These are phyloP conservation scores for Microbotryomycetes sp. DNA, from an alignment of 1,284 basidiomycete genomes.

Conservation along the genomic window DNA sequence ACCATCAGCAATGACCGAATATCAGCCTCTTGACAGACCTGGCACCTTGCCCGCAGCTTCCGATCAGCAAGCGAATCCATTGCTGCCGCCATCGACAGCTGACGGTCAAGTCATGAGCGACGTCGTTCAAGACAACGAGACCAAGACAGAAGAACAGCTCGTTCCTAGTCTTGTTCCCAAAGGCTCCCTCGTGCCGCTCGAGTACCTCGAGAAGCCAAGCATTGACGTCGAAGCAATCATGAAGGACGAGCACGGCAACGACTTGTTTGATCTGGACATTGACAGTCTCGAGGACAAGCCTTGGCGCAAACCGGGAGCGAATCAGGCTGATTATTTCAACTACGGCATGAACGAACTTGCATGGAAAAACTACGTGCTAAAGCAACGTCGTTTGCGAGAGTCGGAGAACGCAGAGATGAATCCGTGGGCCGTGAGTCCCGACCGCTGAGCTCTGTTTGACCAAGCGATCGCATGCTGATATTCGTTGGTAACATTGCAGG, in stretches of 20 bases:
- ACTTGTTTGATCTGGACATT: conserved; percentile 77
- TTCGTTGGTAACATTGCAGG: background rate
- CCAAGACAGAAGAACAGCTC: conserved; percentile 9
- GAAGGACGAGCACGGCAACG: conserved; percentile 29
- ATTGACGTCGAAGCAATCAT: conserved; percentile 34
- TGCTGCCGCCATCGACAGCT: background rate
- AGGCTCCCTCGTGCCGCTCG: conserved; percentile 21
- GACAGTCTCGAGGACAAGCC: conserved; percentile 68
- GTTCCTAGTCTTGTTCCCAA: conserved; percentile 23
- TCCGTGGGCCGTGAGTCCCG: conserved; percentile 41
- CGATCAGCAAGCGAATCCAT: background rate
- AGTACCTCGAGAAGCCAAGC: conserved; percentile 19
- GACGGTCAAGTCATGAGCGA: background rate
- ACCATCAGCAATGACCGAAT: conserved; percentile 23
- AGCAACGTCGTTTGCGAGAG: conserved; percentile 72
- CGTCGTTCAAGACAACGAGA: background rate
- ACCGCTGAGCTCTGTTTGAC: background rate
- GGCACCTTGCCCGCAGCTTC: conserved; percentile 1
- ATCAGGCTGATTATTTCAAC: conserved; percentile 98
- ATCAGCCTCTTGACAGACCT: conserved; percentile 25
- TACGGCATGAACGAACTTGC: conserved; percentile 97
- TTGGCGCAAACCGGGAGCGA: conserved; percentile 87
- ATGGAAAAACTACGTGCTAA: conserved; percentile 86
- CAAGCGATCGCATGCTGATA: background rate
- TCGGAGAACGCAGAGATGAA: conserved; percentile 53